Evolutionary conservation across 192 early-diverging fungal genomes (phyloP).

Genomic region (Umbelopsis isabellina): DNA sequence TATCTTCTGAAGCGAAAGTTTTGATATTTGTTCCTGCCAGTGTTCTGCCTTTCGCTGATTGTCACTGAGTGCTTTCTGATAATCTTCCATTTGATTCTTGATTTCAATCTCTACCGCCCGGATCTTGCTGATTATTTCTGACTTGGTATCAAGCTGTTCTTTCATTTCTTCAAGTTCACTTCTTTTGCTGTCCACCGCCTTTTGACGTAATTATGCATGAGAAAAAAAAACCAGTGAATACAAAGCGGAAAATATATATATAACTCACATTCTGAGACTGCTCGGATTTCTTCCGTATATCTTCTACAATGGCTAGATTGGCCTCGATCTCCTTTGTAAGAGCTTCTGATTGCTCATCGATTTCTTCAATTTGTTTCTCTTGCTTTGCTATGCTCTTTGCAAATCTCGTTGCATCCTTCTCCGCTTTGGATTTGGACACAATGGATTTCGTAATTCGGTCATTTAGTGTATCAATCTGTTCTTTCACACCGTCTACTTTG

Average conservation of each 20-base stretch:
- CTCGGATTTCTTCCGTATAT: conserved; percentile 46
- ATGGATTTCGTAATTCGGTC: conserved; percentile 74
- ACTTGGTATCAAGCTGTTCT: conserved; percentile 67
- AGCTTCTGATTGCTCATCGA: conserved; percentile 63
- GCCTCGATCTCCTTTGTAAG: conserved; percentile 63
- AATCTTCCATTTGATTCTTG: conserved; percentile 68
- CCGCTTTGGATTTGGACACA: conserved; percentile 72
- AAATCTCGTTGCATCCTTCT: conserved; percentile 75
- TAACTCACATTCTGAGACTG: conserved; percentile 31
- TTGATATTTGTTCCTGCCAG: conserved; percentile 48
- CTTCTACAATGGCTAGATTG: conserved; percentile 51
- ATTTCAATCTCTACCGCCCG: conserved; percentile 55
- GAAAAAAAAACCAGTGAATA: too few species aligned
- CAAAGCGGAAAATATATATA: background rate
- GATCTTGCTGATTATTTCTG: conserved; percentile 64
- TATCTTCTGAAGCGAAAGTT: conserved; percentile 60
- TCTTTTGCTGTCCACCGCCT: conserved; percentile 27
- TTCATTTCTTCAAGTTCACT: conserved; percentile 51
- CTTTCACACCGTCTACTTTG: conserved; percentile 77
- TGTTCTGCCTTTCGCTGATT: conserved; percentile 61
- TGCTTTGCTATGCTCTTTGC: conserved; percentile 64
- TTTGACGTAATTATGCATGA: background rate
- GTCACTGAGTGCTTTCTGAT: conserved; percentile 59
- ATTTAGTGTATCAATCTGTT: conserved; percentile 72
- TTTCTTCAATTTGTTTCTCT: conserved; percentile 67